Conservation (phyloP, 345 rosid genomes). For the Eucalyptus curtisii region DNA sequence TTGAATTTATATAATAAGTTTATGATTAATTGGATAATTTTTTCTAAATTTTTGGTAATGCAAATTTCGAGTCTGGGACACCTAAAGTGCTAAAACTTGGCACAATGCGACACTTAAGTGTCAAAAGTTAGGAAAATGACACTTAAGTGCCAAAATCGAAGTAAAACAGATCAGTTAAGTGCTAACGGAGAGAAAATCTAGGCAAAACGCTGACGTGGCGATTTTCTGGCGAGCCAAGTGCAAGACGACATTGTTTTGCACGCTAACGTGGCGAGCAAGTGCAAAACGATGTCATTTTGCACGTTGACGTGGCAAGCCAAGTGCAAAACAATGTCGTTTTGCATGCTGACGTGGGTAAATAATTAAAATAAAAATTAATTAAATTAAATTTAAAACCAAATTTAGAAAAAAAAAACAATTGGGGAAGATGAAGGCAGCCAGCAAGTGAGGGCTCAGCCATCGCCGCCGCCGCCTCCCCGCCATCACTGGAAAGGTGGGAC, state of each 20-base stretch:
- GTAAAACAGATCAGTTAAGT: rapidly evolving
- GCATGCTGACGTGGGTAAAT: rapidly evolving
- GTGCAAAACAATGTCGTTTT: rapidly evolving
- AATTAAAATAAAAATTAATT: too few relatives aligned
- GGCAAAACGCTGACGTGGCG: rapidly evolving
- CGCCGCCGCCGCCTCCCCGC: rapidly evolving
- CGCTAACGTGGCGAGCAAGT: rapidly evolving
- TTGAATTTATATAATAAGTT: too few relatives aligned
- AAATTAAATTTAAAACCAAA: too few relatives aligned
- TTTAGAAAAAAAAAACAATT: too few relatives aligned
- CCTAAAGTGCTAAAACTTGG: rapidly evolving
- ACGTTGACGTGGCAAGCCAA: rapidly evolving
- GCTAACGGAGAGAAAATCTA: rapidly evolving
- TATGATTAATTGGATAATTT: too few relatives aligned
- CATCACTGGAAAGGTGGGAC: rapidly evolving
- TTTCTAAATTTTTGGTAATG: background rate
- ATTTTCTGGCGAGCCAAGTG: rapidly evolving
- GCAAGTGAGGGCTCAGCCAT: rapidly evolving
- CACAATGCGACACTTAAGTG: too few relatives aligned
- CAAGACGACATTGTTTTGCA: rapidly evolving
- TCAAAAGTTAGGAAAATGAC: too few relatives aligned
- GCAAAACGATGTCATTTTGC: rapidly evolving
- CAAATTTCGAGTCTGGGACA: rapidly evolving
- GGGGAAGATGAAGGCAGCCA: too few relatives aligned
- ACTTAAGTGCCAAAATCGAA: rapidly evolving